These are phyloP conservation scores for Wallacemonas sp. DNA, from an alignment of 208 protist genomes.

Conservation along the genomic window DNA sequence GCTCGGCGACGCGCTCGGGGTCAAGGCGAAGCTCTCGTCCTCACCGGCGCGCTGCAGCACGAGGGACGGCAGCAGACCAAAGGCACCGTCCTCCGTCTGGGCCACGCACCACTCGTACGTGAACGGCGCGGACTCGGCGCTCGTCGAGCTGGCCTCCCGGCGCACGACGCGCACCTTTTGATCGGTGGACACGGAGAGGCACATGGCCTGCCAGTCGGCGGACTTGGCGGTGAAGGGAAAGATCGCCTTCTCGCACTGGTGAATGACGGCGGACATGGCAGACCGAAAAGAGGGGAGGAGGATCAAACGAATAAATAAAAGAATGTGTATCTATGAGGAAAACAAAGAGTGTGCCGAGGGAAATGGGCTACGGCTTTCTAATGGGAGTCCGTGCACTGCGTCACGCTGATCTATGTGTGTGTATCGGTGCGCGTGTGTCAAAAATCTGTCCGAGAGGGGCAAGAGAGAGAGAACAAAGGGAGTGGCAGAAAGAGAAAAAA, in stretches of 20 bases:
- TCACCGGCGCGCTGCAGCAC: slow-evolving; percentile 19
- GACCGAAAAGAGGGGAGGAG: neutral
- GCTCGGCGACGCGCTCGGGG: neutral
- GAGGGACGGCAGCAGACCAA: slow-evolving; percentile 38
- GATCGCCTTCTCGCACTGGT: slow-evolving; percentile 25
- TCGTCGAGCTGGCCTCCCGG: slow-evolving; percentile 19
- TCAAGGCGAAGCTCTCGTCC: slow-evolving; percentile 4
- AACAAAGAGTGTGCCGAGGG: neutral
- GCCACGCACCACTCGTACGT: slow-evolving; percentile 47
- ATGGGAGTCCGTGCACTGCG: neutral
- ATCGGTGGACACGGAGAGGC: slow-evolving; percentile 24
- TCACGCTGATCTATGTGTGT: slow-evolving; percentile 16
- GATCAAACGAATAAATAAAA: slow-evolving; percentile 19
- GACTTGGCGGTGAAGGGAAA: slow-evolving; percentile 33
- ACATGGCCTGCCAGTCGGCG: slow-evolving; percentile 18
- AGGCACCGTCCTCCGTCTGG: slow-evolving; percentile 34
- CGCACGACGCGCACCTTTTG: slow-evolving; percentile 40
- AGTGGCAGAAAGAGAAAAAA: slow-evolving; percentile 6
- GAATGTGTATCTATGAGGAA: slow-evolving; percentile 5
- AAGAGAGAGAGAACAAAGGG: neutral
- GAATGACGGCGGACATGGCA: neutral
- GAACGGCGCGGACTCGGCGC: neutral
- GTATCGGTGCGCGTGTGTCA: neutral
- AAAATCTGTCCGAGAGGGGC: neutral
- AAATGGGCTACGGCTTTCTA: no score